Evolutionary conservation across 1,284 basidiomycete species (phyloP), one percentile per base, ranked within the genome.

Genomic region (Sutorius eximius): DNA sequence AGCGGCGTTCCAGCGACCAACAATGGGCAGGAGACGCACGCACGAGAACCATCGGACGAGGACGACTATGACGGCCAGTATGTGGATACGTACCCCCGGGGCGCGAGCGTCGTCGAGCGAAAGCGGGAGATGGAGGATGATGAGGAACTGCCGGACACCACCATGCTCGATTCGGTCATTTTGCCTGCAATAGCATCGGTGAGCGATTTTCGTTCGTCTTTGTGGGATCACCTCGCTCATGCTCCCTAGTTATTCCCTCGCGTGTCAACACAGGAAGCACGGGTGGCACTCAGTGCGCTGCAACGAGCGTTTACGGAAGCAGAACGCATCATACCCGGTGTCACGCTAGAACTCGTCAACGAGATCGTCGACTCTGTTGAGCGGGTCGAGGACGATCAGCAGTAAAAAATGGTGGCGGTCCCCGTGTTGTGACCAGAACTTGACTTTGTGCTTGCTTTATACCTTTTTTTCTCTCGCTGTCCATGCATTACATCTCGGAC

Each of bases 161-260:
- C 89, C 24, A 96, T 98, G 86, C 77, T 97, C 45, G 93, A 96
- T 66, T 93, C 92, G n/a, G 95, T 98, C 33, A 88, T 97, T 55
- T 75, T 96, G 36, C 95, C 95, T 22, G 94, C 93, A 16, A 88
- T 97, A 62, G 90, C 91, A 51, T 95, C 91, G 61, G 95, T 96
- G 63, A 72, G 88, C 43, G 38, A 41, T 30, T 18, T 8, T 50
- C 49, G 5, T 22, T 48, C 48, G 33, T 49, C 38, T 4, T 27
- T 27, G 24, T 5, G 24, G 33, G 53, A 20, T 48, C 40, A 30
- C 11, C 30, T 55, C 55, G 51, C 42, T 63, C 52, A 45, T 58
- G 44, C 57, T 33, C 13, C 36, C 24, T 62, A 96, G 94, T 78
- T 98, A 34, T 91, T 93, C 70, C 90, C 90, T 54, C 85, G 95